Conservation (phyloP, 1,284 basidiomycete species). For the Fistulinella cinereoalba region DNA sequence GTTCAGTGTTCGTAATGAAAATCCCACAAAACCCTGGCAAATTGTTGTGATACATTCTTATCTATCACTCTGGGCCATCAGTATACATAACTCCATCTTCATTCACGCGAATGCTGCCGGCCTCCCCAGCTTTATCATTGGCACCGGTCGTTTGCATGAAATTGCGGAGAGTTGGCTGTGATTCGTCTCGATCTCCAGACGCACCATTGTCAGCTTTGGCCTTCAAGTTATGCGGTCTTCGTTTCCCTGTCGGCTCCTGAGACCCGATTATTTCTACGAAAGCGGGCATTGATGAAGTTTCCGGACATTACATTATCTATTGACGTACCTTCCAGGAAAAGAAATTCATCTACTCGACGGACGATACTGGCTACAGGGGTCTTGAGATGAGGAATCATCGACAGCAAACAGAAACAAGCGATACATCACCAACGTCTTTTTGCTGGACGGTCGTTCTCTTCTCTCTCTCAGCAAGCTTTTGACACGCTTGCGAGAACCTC, state of each 20-base stretch:
- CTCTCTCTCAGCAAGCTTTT: conserved; percentile 59
- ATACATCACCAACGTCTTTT: conserved; percentile 60
- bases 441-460: conserved; percentile 65
- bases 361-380: conserved; percentile 51
- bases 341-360: conserved; percentile 65
- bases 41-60: no score
- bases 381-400: neutral
- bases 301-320: neutral
- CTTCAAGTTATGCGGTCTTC: conserved; percentile 38
- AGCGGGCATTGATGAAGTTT: conserved; percentile 3
- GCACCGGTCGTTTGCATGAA: conserved; percentile 35
- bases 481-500: conserved; percentile 57
- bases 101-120: conserved; percentile 23
- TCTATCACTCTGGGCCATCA: no score
- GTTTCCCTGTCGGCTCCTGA: conserved; percentile 42
- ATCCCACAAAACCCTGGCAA: no score
- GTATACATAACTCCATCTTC: conserved; percentile 36
- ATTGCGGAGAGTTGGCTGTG: conserved; percentile 43
- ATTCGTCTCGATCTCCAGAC: conserved; percentile 18
- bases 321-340: conserved; percentile 65
- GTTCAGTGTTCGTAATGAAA: neutral
- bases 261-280: conserved; percentile 54
- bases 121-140: conserved; percentile 22
- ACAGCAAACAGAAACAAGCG: neutral
- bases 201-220: conserved; percentile 15